Base-by-base conservation (phyloP, 306 rosid genomes). In the Betula pendula region DNA sequence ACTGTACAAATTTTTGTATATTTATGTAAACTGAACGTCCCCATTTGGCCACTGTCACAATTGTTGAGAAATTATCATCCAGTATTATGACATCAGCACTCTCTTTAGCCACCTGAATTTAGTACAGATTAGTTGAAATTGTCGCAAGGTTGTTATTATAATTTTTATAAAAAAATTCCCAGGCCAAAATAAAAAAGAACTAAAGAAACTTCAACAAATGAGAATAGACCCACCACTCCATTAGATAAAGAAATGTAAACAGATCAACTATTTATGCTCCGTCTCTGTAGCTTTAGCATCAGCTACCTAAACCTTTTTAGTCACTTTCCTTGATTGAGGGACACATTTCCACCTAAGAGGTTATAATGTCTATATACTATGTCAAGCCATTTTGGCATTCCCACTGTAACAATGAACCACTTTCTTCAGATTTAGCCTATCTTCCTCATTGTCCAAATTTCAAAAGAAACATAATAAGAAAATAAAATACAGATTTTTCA, bases 21-120 rank as follows among this genome's bases (percentile, higher is more conserved):
- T 95, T 95, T 74, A 90, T 84, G 85, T 95, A 92, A 68, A 95
- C 97, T 0, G 99, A 95, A 60, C 97, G 98, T 76, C 98, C 98
- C 98, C 98, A 94, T 89, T 92, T 94, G 24, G 90, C 97, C 72
- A 95, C 97, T 15, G 99, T 92, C 75, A 90, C 99, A 42, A 95
- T 95, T 44, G 99, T 95, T 79, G 99, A 85, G 96, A 95, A 95
- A 84, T 95, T 95, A 80, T 95, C 97, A 80, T 95, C 99, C 47
- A 95, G 85, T 83, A 95, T 92, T 76, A 95, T 90, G 83, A 95
- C 97, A 82, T 95, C 99, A 48, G 99, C 99, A 86, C 97, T 92
- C 84, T 95, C 97, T 81, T 95, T 95, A 68, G 99, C 99, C 77
- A 95, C 99, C 97, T 95, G 90, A 19, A 82, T 71, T 66, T 20